These are phyloP conservation scores for Actinomortierella wolfii DNA, from an alignment of 371 early-diverging fungal genomes.

Conservation along the genomic window DNA sequence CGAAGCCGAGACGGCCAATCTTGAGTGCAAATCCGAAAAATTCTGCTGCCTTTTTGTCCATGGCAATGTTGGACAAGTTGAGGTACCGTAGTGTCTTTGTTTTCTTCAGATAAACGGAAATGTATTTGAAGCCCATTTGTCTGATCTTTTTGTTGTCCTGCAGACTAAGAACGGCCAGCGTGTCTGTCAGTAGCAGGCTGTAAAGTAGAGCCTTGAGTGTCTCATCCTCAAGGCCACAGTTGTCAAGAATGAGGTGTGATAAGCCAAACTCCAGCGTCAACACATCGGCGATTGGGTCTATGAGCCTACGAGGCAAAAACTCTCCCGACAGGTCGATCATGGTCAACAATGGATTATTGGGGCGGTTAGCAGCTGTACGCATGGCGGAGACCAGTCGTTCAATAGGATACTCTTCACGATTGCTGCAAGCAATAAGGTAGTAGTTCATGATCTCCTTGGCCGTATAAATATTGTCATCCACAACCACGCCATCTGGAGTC, in stretches of 20 bases:
- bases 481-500: constrained; percentile 37
- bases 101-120: constrained; percentile 69
- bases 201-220: constrained; percentile 65
- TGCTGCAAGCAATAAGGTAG: constrained; percentile 53
- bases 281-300: constrained; percentile 66
- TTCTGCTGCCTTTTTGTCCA: constrained; percentile 61
- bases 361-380: constrained; percentile 28
- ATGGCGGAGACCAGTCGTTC: constrained; percentile 53
- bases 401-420: constrained; percentile 58
- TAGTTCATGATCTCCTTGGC: constrained; percentile 48
- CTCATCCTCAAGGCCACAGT: constrained; percentile 74
- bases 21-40: constrained; percentile 60
- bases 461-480: constrained; percentile 45
- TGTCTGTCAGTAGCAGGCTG: constrained; percentile 59
- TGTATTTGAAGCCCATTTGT: constrained; percentile 63
- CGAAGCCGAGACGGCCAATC: constrained; percentile 42
- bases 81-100: constrained; percentile 49
- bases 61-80: constrained; percentile 52
- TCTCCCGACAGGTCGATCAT: constrained; percentile 53
- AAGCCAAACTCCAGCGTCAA: constrained; percentile 64
- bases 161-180: constrained; percentile 55
- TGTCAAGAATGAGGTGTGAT: constrained; percentile 54
- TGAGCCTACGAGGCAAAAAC: constrained; percentile 45
- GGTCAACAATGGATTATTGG: constrained; percentile 43
- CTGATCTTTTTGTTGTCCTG: constrained; percentile 62